These are phyloP conservation scores for Leptographium lundbergii DNA, from an alignment of 2,329 filamentous ascomycete species.

Conservation along the genomic window DNA sequence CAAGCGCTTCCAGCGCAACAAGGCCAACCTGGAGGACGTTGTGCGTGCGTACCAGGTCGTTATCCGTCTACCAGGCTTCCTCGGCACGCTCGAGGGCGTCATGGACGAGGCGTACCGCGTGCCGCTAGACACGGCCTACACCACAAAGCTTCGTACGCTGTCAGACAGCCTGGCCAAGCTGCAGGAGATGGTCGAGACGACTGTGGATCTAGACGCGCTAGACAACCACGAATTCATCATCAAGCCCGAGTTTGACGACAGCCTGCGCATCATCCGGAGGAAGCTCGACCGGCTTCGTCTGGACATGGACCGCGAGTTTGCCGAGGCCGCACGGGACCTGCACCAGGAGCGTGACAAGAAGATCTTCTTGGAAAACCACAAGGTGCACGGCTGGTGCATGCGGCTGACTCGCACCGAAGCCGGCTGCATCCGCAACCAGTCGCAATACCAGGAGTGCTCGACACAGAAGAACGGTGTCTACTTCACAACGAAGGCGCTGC, in stretches of 20 bases:
- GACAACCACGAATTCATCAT: constrained; percentile 98
- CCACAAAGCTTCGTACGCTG: constrained; percentile 63
- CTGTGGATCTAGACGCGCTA: constrained; percentile 86
- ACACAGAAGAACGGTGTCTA: constrained; percentile 99
- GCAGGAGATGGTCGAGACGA: constrained; percentile 97
- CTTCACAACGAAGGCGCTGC: constrained; percentile 79
- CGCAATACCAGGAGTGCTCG: constrained; percentile 82
- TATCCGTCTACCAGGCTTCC: constrained; percentile 80
- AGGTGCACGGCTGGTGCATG: constrained; percentile 93
- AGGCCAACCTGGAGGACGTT: constrained; percentile 88
- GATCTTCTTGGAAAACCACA: constrained; percentile 92
- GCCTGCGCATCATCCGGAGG: constrained; percentile 74
- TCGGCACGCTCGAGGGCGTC: constrained; percentile 77
- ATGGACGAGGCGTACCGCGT: constrained; percentile 93
- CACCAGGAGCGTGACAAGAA: constrained; percentile 96
- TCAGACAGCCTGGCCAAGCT: constrained; percentile 72
- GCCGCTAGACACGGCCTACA: constrained; percentile 78
- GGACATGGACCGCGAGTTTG: constrained; percentile 76
- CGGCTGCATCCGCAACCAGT: constrained; percentile 84
- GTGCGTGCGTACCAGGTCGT: constrained; percentile 91
- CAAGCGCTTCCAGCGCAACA: constrained; percentile 86
- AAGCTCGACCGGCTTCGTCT: constrained; percentile 75
- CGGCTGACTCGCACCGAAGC: constrained; percentile 84
- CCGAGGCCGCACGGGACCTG: constrained; percentile 64
- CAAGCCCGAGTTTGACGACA: constrained; percentile 94